These are phyloP conservation scores for Leucocoprinus birnbaumii DNA, from an alignment of 768 basidiomycete genomes.

Conservation along the genomic window DNA sequence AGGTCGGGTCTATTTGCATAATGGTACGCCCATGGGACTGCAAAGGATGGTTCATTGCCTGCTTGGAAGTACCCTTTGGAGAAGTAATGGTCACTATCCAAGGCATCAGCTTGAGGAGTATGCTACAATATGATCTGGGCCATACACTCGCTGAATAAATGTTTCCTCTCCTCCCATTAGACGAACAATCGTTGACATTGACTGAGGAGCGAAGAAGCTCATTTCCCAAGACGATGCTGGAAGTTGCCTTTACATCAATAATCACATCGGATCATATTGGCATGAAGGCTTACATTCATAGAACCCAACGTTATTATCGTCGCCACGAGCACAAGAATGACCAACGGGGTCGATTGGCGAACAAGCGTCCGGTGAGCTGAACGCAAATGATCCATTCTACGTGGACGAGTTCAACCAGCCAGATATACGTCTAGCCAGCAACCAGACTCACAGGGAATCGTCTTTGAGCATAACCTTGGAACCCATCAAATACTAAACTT, in stretches of 20 bases:
- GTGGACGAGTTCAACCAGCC: neutral
- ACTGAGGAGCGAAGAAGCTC: constrained; percentile 51
- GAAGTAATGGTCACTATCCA: constrained; percentile 41
- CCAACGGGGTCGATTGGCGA: constrained; percentile 44
- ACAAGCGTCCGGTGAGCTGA: constrained; percentile 46
- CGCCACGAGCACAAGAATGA: constrained; percentile 47
- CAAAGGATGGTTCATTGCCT: constrained; percentile 49
- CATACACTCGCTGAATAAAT: constrained; percentile 40
- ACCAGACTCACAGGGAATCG: constrained; percentile 33
- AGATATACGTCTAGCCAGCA: neutral
- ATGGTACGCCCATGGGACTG: constrained; percentile 46
- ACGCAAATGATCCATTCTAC: constrained; percentile 50
- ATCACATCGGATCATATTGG: no score
- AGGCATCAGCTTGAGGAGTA: neutral
- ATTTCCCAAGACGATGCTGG: constrained; percentile 56
- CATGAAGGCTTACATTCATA: constrained; percentile 38
- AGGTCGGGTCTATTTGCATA: constrained; percentile 50
- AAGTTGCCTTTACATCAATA: neutral
- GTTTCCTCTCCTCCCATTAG: constrained; percentile 45
- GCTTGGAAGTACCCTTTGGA: constrained; percentile 41
- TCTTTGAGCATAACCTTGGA: constrained; percentile 44
- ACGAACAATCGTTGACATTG: constrained; percentile 41
- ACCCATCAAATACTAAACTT: constrained; percentile 41
- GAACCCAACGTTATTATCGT: constrained; percentile 49
- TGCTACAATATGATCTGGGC: neutral